Percentiles rank a stretch among this genome's conserved stretches.
Evolutionary conservation across 2,329 filamentous ascomycete species (phyloP).

Genomic region (Fusarium pilosicola): DNA sequence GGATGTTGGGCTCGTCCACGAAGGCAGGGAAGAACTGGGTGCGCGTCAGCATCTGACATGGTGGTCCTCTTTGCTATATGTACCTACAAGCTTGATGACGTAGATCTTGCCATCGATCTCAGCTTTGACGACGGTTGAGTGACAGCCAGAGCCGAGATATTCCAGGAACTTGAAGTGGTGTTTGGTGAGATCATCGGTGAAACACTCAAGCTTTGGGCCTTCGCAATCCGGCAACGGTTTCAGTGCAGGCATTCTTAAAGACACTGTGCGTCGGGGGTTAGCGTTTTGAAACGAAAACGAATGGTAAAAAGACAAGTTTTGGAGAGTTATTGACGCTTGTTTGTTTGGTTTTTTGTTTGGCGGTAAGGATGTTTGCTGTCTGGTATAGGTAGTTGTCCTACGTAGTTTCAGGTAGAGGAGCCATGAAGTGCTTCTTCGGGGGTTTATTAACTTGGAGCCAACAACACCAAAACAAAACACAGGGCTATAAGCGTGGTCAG

Average conservation of each 20-base stretch:
- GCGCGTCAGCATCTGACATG: not conserved
- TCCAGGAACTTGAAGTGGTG: not conserved
- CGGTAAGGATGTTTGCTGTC: not conserved
- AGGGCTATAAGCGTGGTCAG: too few species aligned
- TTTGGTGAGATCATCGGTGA: conserved; percentile 1
- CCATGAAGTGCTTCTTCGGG: not conserved
- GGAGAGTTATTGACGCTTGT: not conserved
- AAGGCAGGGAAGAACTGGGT: not conserved
- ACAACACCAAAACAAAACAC: not conserved
- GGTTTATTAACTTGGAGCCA: not conserved
- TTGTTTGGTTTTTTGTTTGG: not conserved
- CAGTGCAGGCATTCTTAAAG: not conserved
- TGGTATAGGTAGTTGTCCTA: too few species aligned
- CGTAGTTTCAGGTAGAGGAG: not conserved
- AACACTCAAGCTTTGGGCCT: conserved; percentile 15
- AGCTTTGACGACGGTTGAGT: not conserved
- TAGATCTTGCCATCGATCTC: conserved; percentile 6
- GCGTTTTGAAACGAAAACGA: too few species aligned
- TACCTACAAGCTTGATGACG: conserved; percentile 14
- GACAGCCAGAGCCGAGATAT: fast-evolving
- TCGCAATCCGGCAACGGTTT: conserved; percentile 7
- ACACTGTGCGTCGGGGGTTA: fast-evolving
- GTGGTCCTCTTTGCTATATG: fast-evolving
- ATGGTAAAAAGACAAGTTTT: too few species aligned
- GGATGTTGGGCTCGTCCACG: not conserved